Evolutionary conservation across 2,329 filamentous ascomycete genomes (phyloP).

Genomic region (Amauroascus niger): DNA sequence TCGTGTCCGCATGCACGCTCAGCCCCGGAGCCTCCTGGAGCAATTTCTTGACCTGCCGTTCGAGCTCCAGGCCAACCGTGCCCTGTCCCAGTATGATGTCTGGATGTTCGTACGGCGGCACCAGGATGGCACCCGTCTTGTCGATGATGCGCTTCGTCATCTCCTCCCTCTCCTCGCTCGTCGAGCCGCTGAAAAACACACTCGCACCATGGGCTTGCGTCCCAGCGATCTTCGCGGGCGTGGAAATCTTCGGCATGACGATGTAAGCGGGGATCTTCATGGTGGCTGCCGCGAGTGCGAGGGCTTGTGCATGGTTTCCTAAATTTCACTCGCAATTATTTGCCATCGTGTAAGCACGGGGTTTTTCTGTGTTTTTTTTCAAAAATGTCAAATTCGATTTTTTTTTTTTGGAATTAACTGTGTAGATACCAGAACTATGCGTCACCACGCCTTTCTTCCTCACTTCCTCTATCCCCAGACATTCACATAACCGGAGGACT

Average conservation of each 20-base stretch:
- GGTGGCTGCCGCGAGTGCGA: slow-evolving; percentile 70
- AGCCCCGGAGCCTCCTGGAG: slow-evolving; percentile 32
- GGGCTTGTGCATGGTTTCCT: slow-evolving; percentile 93
- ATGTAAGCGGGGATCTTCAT: slow-evolving; percentile 71
- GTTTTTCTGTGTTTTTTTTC: too few relatives aligned
- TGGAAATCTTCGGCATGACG: slow-evolving; percentile 81
- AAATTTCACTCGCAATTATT: too few relatives aligned
- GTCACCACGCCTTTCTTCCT: slow-evolving; percentile 66
- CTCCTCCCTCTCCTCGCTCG: slow-evolving; percentile 69
- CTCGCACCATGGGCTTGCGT: slow-evolving; percentile 67
- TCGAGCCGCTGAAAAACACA: slow-evolving; percentile 74
- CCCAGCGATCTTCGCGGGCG: slow-evolving; percentile 76
- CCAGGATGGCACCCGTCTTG: slow-evolving; percentile 63
- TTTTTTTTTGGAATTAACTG: too few relatives aligned
- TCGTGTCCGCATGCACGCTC: slow-evolving; percentile 20
- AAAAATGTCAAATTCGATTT: too few relatives aligned
- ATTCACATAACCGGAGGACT: slow-evolving; percentile 55
- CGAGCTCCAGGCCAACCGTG: slow-evolving; percentile 75
- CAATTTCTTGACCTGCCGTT: slow-evolving; percentile 57
- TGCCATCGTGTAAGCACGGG: neutral
- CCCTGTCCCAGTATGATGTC: slow-evolving; percentile 89
- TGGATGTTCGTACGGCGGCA: slow-evolving; percentile 88
- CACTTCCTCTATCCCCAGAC: slow-evolving; percentile 53
- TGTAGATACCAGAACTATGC: slow-evolving; percentile 65
- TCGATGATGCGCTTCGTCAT: slow-evolving; percentile 59